Base-by-base conservation (phyloP, 768 basidiomycete species). In the Rhodotorula kratochvilovae region DNA sequence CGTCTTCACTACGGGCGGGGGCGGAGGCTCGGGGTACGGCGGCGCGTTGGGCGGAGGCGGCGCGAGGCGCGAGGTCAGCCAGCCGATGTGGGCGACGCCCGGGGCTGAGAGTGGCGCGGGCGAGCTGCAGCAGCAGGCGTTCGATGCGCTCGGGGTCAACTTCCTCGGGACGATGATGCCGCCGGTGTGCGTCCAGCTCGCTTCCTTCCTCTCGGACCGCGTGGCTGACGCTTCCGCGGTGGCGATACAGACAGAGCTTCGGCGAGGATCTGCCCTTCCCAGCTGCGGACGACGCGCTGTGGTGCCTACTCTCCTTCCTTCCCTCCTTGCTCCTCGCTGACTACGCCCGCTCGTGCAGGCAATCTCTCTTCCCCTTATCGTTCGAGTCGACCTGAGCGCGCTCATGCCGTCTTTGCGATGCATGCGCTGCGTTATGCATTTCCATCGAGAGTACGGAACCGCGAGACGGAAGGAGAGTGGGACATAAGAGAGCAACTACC, bases 291-390 rank as follows among this genome's bases (percentile, higher is more conserved):
- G 60, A 62, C 21, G 60, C 45, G 16, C 36, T 68, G 4, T 68
- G 67, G 67, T 61, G 31, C 25, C 58, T 53, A 13, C 36, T 25
- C 11, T 12, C 11, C 11, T 10, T 39, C 11, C 56, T 12, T 25
- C 10, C 17, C 55, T 35, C 19, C 10, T 35, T 8, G 16, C 35
- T 23, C 36, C 1, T 6, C 35, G 35, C 23, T 42, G 2, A 21
- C 4, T 3, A 7, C 58, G 16, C 35, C 5, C 39, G 0, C 16
- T 1, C 36, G 3, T n/a, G 50, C 50, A 62, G 61, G 61, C 48
- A 62, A 53, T 55, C 54, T 21, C 63, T 64, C 42, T 64, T 64
- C 16, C 63, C 63, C 5, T 35, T 63, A 25, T 63, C 51, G n/a
- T 53, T 53, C n/a, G 51, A 53, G 51, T n/a, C 51, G 51, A n/a